These are phyloP conservation scores for Penicillium goetzii DNA, from an alignment of 495 filamentous ascomycete species.

Conservation along the genomic window DNA sequence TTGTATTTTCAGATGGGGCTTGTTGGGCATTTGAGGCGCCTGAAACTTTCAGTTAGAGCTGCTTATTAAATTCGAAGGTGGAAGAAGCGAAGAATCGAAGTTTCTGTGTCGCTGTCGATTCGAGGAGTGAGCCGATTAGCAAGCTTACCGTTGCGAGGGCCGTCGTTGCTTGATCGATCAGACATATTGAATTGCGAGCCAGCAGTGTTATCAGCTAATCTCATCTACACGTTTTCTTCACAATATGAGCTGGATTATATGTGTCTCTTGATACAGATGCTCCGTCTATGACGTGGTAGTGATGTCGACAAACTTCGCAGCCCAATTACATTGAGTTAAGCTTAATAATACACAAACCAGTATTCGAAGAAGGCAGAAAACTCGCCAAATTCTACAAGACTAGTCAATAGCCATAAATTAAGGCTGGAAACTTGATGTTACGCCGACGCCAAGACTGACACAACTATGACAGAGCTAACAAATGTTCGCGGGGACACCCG, in stretches of 20 bases:
- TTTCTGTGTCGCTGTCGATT: not conserved
- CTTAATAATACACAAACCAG: not conserved
- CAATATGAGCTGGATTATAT: not conserved
- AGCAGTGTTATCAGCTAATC: not conserved
- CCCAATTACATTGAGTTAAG: not conserved
- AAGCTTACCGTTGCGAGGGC: slow-evolving; percentile 3
- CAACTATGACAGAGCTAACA: not conserved
- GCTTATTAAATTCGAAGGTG: not conserved
- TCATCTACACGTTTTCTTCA: not conserved
- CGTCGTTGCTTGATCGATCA: not conserved
- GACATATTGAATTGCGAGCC: slow-evolving; percentile 1
- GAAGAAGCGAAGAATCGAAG: not conserved
- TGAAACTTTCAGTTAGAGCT: not conserved
- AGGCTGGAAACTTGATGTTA: not conserved
- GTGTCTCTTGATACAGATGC: not conserved
- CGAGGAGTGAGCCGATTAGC: not conserved
- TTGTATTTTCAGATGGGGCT: not conserved
- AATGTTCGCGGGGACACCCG: not conserved
- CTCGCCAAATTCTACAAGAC: not conserved
- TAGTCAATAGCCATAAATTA: not conserved
- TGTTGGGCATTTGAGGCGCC: not conserved
- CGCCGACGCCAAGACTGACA: not conserved
- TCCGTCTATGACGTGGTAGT: slow-evolving; percentile 1
- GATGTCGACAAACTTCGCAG: not conserved
- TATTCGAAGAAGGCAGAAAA: not conserved